Percentiles rank a stretch among this genome's conserved stretches.
phyloP scores from a whole-genome alignment of 805 yeast species.

The Ogataea zsoltii region DNA sequence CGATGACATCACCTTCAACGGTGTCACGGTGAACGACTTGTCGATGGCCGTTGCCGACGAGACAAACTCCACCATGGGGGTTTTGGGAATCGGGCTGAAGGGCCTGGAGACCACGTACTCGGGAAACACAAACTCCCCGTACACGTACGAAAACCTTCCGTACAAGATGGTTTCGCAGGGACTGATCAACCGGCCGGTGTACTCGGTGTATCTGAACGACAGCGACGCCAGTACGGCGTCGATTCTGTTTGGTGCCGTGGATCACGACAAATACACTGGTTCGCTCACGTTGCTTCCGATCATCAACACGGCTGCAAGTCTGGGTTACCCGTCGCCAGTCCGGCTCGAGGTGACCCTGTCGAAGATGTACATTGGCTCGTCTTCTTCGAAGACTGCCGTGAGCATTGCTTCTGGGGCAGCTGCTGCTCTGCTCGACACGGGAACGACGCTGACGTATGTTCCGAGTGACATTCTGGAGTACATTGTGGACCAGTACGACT shows the following conservation, averaged over 20 bases:
- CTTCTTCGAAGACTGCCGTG: conserved; percentile 17
- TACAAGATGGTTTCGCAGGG: conserved; percentile 58
- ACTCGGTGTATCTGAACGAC: conserved; percentile 61
- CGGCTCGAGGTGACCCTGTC: conserved; percentile 52
- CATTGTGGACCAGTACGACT: conserved; percentile 37
- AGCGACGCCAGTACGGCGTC: conserved; percentile 45
- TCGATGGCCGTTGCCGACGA: conserved; percentile 75
- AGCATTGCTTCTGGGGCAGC: conserved; percentile 29
- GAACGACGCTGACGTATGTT: conserved; percentile 51
- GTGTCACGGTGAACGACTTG: conserved; percentile 45
- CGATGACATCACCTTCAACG: conserved; percentile 59
- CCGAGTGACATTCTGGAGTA: conserved; percentile 37
- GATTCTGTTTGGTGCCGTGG: conserved; percentile 74
- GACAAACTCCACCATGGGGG: conserved; percentile 67
- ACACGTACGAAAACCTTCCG: conserved; percentile 68
- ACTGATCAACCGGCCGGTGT: conserved; percentile 52
- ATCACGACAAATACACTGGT: conserved; percentile 61
- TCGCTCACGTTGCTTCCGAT: conserved; percentile 49
- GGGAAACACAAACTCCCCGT: conserved; percentile 24
- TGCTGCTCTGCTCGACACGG: conserved; percentile 56
- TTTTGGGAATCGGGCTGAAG: conserved; percentile 70
- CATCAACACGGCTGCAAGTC: conserved; percentile 40
- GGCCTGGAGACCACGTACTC: conserved; percentile 66
- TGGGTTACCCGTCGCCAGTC: conserved; percentile 41
- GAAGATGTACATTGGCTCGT: conserved; percentile 32